Conservation (phyloP, 2,329 filamentous ascomycete species). For the Periglandula ipomoeae region DNA sequence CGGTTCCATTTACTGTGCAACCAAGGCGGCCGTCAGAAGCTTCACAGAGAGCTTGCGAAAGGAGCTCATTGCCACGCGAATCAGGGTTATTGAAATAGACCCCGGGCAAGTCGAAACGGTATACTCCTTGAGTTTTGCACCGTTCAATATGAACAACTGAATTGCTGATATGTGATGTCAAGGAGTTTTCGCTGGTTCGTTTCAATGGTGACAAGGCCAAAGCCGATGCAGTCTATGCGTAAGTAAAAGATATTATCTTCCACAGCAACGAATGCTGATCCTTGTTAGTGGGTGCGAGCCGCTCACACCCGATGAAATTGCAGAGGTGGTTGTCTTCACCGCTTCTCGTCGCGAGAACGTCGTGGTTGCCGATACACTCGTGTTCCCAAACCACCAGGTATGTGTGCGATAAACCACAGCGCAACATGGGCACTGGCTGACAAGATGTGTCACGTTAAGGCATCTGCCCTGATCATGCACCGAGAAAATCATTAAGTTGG, state of each 20-base stretch:
- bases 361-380: constrained; percentile 75
- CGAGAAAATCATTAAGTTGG: constrained; percentile 13
- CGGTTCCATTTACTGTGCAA: constrained; percentile 87
- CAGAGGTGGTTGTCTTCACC: constrained; percentile 80
- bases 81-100: constrained; percentile 80
- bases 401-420: constrained; percentile 3
- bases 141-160: background rate
- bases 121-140: constrained; percentile 6
- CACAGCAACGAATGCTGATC: background rate
- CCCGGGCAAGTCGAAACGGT: constrained; percentile 89
- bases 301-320: constrained; percentile 82
- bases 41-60: constrained; percentile 78
- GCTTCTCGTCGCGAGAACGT: constrained; percentile 82
- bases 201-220: constrained; percentile 85
- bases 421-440: background rate
- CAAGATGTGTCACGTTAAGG: constrained; percentile 12
- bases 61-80: constrained; percentile 71
- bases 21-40: constrained; percentile 77
- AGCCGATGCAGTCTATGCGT: constrained; percentile 84
- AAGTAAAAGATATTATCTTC: constrained; percentile 22
- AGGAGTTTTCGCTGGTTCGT: constrained; percentile 82
- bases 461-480: constrained; percentile 24
- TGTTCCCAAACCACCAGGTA: constrained; percentile 88
- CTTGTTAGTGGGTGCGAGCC: constrained; percentile 60
- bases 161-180: constrained; percentile 1